Evolutionary conservation across 1,284 basidiomycete species (phyloP), one percentile per base, ranked within the genome.

Genomic region (Tranzscheliella williamsii): DNA sequence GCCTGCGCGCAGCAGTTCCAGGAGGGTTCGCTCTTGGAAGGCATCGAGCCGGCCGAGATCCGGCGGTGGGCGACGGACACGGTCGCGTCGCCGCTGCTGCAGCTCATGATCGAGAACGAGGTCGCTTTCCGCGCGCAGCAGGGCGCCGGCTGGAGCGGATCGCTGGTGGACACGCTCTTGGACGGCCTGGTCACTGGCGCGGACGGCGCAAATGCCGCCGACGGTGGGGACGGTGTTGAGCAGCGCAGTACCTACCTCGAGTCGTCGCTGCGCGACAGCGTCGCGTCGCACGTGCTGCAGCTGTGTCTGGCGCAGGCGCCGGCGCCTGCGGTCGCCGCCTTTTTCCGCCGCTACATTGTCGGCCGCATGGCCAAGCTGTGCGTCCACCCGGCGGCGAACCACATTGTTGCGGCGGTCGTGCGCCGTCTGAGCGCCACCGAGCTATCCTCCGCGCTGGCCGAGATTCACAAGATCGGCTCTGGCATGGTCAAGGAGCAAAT

Each of bases 361-460:
- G 65, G 48, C 11, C 57, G 69, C 4, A 52, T 73, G 32, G 57
- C 52, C 3, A 70, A 70, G 29, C 65, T 77, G 2, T 72, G 69
- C 33, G 47, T 57, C 5, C 75, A 77, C 38, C 73, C 73, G 2
- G 57, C 68, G 15, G 75, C 69, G 13, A 76, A 76, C 38, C 73
- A 66, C 42, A 67, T 77, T 15, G 65, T 73, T 12, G 52, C 71
- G 3, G 38, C 54, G 0, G 24, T 55, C 11, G n/a, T 71, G 16
- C 43, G 54, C 1, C 35, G 63, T 4, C 54, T 75, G 8, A 17
- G 26, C 1, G 15, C 34, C 0, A 17, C 39, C 4, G 37, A 53
- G 15, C 18, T 64, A 9, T 15, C 16, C 1, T 6, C 18, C 1
- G 43, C 38, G 0, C 18, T 54, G 26, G 37, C 39, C 1, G 54